A percentile compares a stretch with the other conserved stretches of the same genome.
Conservation (phyloP, 495 filamentous ascomycete species). For the Eremomyces bilateralis region DNA sequence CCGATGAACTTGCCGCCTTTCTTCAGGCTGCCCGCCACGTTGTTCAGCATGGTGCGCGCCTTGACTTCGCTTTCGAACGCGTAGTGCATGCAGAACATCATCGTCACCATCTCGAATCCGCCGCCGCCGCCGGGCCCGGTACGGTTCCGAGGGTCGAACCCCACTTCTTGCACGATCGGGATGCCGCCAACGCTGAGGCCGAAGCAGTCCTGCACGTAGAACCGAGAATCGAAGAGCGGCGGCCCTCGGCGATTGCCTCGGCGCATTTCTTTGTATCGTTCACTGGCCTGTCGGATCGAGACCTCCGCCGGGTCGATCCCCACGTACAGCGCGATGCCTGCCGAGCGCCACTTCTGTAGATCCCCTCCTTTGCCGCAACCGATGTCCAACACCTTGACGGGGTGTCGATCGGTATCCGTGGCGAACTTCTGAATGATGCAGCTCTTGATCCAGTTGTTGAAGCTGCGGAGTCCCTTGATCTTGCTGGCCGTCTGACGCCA, state of each 20-base stretch:
- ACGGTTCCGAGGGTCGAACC: conserved; percentile 61
- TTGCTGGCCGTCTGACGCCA: conserved; percentile 84
- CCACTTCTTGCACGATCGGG: conserved; percentile 57
- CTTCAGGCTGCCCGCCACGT: conserved; percentile 71
- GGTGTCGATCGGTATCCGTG: conserved; percentile 16
- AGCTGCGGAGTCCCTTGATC: conserved; percentile 82
- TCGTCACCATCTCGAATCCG: conserved; percentile 87
- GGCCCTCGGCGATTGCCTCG: conserved; percentile 26
- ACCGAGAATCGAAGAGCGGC: conserved; percentile 57
- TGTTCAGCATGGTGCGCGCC: conserved; percentile 75
- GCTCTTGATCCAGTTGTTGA: conserved; percentile 98
- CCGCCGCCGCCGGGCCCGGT: conserved; percentile 42
- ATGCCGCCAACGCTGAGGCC: conserved; percentile 58
- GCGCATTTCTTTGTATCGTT: conserved; percentile 56
- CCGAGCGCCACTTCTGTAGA: conserved; percentile 86
- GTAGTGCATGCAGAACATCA: conserved; percentile 99
- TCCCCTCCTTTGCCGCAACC: conserved; percentile 96
- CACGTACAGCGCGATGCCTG: conserved; percentile 69
- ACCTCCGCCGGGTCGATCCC: conserved; percentile 84
- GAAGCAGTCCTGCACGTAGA: conserved; percentile 77
- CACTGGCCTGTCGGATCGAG: conserved; percentile 69
- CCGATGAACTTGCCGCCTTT: conserved; percentile 90
- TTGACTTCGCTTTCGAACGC: conserved; percentile 80
- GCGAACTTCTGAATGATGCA: conserved; percentile 65
- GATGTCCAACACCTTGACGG: conserved; percentile 67